phyloP scores from a whole-genome alignment of 805 yeast genomes.

The Candida saitoana region DNA sequence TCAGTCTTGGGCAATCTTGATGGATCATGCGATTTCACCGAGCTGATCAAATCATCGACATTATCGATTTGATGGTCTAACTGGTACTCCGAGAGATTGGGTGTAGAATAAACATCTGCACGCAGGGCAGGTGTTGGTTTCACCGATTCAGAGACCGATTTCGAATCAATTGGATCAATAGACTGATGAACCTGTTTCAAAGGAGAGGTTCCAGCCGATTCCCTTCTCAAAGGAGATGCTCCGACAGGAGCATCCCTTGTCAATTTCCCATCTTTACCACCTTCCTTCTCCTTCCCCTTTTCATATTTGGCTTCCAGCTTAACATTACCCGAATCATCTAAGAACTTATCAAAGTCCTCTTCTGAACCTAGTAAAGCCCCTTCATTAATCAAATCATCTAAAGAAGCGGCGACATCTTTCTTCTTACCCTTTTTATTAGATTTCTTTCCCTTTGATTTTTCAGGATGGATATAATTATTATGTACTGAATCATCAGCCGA shows the following conservation, averaged over 20 bases:
- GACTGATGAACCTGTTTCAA: not conserved
- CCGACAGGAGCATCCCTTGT: not conserved
- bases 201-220: not conserved
- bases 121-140: not conserved
- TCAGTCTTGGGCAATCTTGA: conserved; percentile 21
- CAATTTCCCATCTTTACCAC: not conserved
- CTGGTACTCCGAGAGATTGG: conserved; percentile 44
- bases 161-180: not conserved
- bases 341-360: conserved; percentile 47
- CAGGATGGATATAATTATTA: conserved; percentile 44
- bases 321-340: conserved; percentile 53
- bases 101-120: conserved; percentile 31
- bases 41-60: conserved; percentile 32
- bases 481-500: conserved; percentile 45
- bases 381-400: conserved; percentile 47
- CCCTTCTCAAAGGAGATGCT: conserved; percentile 1
- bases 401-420: conserved; percentile 42
- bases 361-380: conserved; percentile 48
- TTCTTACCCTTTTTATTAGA: conserved; percentile 11
- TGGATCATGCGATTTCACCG: conserved; percentile 34
- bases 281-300: not conserved
- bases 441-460: conserved; percentile 22
- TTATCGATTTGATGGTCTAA: conserved; percentile 35
- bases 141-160: not conserved
- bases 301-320: conserved; percentile 41